phyloP scores from a whole-genome alignment of 805 yeast genomes.

The Saturnispora hagleri region DNA sequence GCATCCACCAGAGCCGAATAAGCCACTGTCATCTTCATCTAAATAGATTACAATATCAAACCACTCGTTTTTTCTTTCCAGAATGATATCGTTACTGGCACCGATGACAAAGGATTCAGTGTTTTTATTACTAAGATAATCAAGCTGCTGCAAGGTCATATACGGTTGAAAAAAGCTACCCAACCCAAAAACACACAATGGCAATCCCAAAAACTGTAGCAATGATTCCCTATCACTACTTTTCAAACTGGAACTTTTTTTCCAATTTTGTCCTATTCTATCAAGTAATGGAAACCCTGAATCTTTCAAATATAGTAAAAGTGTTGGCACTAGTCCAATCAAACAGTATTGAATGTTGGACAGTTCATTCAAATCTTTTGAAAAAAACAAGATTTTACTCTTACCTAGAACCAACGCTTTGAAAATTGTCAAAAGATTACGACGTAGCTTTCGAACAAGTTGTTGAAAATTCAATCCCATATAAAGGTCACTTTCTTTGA shows the following conservation, averaged over 20 bases:
- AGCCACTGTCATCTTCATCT: constrained; percentile 31
- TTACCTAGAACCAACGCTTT: constrained; percentile 69
- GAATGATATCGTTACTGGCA: constrained; percentile 73
- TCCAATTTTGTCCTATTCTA: constrained; percentile 38
- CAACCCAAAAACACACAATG: constrained; percentile 73
- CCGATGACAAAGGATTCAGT: constrained; percentile 70
- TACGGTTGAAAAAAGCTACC: constrained; percentile 91
- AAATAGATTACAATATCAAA: constrained; percentile 70
- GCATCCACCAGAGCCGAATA: constrained; percentile 9
- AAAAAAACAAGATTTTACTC: constrained; percentile 62
- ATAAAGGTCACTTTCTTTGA: constrained; percentile 51
- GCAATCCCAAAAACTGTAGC: constrained; percentile 75
- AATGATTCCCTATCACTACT: constrained; percentile 74
- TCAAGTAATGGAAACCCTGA: constrained; percentile 68
- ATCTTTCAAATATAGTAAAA: constrained; percentile 61
- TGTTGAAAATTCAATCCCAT: constrained; percentile 68
- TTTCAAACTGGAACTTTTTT: constrained; percentile 56
- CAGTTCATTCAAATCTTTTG: constrained; percentile 68
- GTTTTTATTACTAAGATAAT: constrained; percentile 49
- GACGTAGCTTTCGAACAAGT: constrained; percentile 48
- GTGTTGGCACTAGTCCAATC: constrained; percentile 73
- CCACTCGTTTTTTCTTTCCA: constrained; percentile 50
- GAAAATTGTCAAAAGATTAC: constrained; percentile 53
- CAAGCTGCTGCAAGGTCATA: constrained; percentile 86
- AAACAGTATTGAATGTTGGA: constrained; percentile 80